Percentiles rank a stretch among this genome's conserved stretches.
phyloP scores from a whole-genome alignment of 257 asterid genomes.

The Solanum gandarillasii region DNA sequence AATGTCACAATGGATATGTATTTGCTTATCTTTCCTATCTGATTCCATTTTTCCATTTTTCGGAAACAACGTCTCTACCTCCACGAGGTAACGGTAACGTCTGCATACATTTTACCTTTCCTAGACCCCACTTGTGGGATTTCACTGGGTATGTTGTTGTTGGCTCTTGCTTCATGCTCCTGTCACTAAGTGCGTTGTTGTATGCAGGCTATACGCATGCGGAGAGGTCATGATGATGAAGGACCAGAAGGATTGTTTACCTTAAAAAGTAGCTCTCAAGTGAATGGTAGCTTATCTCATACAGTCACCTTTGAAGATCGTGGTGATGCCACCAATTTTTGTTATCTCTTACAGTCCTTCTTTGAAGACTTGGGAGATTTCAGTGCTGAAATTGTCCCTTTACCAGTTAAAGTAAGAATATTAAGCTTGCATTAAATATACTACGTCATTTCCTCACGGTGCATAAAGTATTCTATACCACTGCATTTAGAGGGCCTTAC shows the following conservation, averaged over 20 bases:
- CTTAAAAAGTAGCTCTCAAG: conserved; percentile 28
- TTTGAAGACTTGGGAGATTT: conserved; percentile 59
- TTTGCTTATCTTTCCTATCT: neutral
- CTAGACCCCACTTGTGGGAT: neutral
- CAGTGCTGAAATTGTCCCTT: conserved; percentile 55
- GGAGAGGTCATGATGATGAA: conserved; percentile 29
- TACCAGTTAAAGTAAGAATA: conserved; percentile 51
- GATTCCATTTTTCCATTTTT: neutral
- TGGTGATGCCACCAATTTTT: conserved; percentile 69
- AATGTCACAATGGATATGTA: neutral
- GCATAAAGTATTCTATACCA: neutral
- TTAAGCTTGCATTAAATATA: neutral
- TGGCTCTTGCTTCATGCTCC: neutral
- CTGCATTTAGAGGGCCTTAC: neutral
- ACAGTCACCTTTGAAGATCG: conserved; percentile 76
- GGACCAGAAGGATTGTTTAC: conserved; percentile 44
- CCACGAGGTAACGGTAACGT: neutral
- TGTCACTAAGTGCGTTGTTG: neutral
- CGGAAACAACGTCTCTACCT: neutral
- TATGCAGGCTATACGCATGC: conserved; percentile 58
- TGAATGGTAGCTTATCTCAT: conserved; percentile 29
- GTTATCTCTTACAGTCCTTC: conserved; percentile 59
- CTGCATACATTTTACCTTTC: neutral
- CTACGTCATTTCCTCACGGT: neutral
- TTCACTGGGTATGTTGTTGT: neutral